A percentile compares a stretch with the other conserved stretches of the same genome.
Evolutionary conservation across 805 yeast species (phyloP).

Genomic region (Jamesozyma gamospora): DNA sequence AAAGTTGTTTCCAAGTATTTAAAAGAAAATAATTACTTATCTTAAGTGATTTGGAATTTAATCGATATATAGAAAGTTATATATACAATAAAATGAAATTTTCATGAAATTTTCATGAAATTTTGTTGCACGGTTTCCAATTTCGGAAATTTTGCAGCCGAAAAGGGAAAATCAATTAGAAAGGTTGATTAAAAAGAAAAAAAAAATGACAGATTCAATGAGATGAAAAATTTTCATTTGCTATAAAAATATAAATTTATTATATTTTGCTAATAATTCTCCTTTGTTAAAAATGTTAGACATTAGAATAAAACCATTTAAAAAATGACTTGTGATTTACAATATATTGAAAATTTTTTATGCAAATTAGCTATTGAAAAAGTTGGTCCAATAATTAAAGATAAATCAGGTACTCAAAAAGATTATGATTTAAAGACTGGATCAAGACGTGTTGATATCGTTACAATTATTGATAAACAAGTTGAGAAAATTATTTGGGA

Average conservation of each 20-base stretch:
- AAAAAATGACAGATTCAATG: too few species aligned
- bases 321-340: constrained; percentile 14
- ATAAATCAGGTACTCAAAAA: constrained; percentile 37
- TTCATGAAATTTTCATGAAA: too few species aligned
- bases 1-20: constrained; percentile 42
- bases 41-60: constrained; percentile 15
- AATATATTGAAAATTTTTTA: constrained; percentile 20
- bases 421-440: constrained; percentile 27
- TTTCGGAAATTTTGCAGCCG: too few species aligned
- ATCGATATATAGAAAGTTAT: constrained; percentile 20
- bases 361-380: constrained; percentile 20
- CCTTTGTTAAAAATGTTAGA: too few species aligned
- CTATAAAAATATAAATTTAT: too few species aligned
- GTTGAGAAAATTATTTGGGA: constrained; percentile 39
- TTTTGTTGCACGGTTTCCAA: too few species aligned
- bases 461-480: constrained; percentile 50
- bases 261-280: too few species aligned
- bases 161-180: too few species aligned
- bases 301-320: too few species aligned
- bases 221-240: too few species aligned
- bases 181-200: too few species aligned
- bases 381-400: constrained; percentile 40
- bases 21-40: constrained; percentile 26
- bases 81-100: too few species aligned
- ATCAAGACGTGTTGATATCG: constrained; percentile 44